Conservation (phyloP, 2,329 filamentous ascomycete species). For the Lasiodiplodia sp. region DNA sequence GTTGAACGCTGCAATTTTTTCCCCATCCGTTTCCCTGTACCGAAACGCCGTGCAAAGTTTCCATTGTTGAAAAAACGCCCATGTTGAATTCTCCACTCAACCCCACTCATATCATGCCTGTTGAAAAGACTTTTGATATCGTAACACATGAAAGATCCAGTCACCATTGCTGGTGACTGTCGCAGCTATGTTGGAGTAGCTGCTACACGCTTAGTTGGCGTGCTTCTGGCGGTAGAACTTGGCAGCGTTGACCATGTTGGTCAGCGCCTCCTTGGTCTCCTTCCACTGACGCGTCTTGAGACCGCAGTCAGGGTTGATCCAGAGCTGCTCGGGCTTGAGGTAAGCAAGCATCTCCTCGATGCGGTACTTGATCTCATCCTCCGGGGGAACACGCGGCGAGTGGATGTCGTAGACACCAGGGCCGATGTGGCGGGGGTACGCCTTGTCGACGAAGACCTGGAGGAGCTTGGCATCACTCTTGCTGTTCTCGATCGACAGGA, state of each 20-base stretch:
- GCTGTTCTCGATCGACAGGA: constrained; percentile 99
- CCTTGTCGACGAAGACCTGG: constrained; percentile 96
- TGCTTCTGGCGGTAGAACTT: constrained; percentile 96
- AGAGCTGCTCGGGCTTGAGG: constrained; percentile 98
- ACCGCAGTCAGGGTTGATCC: constrained; percentile 99
- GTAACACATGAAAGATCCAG: constrained; percentile 28
- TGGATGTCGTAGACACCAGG: constrained; percentile 99
- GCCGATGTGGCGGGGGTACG: constrained; percentile 97
- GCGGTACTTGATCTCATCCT: constrained; percentile 98
- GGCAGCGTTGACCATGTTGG: constrained; percentile 98
- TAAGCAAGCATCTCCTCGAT: constrained; percentile 96
- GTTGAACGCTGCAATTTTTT: constrained; percentile 29
- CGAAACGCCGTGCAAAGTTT: constrained; percentile 28
- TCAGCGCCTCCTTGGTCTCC: constrained; percentile 95
- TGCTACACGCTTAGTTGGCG: constrained; percentile 59
- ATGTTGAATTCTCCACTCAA: constrained; percentile 28
- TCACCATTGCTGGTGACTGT: constrained; percentile 4
- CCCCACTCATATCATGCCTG: constrained; percentile 30
- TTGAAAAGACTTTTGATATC: constrained; percentile 33
- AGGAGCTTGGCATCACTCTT: constrained; percentile 99
- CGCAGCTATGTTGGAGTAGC: constrained; percentile 31
- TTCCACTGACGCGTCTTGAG: constrained; percentile 99
- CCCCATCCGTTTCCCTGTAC: constrained; percentile 20
- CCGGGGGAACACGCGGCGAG: constrained; percentile 94
- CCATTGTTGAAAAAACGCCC: constrained; percentile 29